phyloP scores from a whole-genome alignment of 2,329 filamentous ascomycete species.

The Metarhizium sp. region DNA sequence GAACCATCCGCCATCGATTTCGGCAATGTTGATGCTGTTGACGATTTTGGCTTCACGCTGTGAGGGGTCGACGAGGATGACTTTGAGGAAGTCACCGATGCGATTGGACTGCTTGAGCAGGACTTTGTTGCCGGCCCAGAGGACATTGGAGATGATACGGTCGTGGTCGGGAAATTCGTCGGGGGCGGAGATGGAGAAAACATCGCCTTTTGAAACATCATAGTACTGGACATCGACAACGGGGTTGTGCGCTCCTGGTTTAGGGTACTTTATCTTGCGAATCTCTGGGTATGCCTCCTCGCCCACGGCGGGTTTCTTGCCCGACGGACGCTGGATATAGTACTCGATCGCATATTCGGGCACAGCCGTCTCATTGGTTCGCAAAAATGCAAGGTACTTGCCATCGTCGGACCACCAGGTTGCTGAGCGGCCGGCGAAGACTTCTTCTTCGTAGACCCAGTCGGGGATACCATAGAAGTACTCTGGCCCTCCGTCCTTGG shows the following conservation, averaged over 20 bases:
- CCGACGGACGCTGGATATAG: conserved; percentile 80
- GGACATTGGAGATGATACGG: conserved; percentile 82
- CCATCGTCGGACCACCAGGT: conserved; percentile 96
- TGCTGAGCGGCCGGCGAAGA: conserved; percentile 64
- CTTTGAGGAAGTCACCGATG: conserved; percentile 82
- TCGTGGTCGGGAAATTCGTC: conserved; percentile 73
- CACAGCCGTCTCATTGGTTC: conserved; percentile 87
- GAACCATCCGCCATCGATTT: conserved; percentile 94
- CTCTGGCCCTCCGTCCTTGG: conserved; percentile 75
- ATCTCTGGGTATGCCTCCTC: conserved; percentile 88
- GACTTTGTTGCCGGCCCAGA: conserved; percentile 82
- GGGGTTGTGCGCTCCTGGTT: conserved; percentile 88
- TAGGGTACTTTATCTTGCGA: conserved; percentile 91
- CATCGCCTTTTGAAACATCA: conserved; percentile 65
- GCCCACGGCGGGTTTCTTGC: conserved; percentile 52
- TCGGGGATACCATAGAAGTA: conserved; percentile 95
- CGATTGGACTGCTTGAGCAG: conserved; percentile 89
- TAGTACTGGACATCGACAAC: conserved; percentile 83
- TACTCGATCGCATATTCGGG: conserved; percentile 91
- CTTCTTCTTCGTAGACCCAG: conserved; percentile 78
- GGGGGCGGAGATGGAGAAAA: conserved; percentile 69
- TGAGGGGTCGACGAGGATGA: conserved; percentile 74
- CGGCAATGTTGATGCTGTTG: conserved; percentile 66
- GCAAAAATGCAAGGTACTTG: conserved; percentile 80
- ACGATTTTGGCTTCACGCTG: conserved; percentile 68